These are phyloP conservation scores for Eucalyptus albens DNA, from an alignment of 345 rosid species.

Conservation along the genomic window DNA sequence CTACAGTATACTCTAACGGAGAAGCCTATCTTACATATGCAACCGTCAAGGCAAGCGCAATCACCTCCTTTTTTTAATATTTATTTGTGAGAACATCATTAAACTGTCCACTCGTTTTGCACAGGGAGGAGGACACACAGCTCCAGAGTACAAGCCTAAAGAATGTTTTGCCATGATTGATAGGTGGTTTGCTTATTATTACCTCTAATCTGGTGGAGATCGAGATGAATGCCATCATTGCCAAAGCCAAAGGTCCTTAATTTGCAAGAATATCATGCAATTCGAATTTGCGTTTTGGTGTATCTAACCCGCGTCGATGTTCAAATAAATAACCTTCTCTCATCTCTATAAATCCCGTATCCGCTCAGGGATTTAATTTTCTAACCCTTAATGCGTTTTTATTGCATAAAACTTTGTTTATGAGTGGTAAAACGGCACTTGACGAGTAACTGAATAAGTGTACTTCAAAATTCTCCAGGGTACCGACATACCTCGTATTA, in stretches of 20 bases:
- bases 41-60: neutral
- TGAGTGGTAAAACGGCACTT: neutral
- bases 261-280: neutral
- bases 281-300: neutral
- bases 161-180: neutral
- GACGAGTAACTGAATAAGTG: neutral
- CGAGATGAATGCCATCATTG: neutral
- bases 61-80: neutral
- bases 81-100: neutral
- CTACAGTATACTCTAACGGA: neutral
- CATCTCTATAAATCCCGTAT: neutral
- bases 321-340: neutral
- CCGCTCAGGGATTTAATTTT: neutral
- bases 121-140: neutral
- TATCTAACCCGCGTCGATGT: neutral
- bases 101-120: neutral
- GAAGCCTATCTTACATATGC: neutral
- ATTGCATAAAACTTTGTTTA: neutral
- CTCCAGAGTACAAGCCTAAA: neutral
- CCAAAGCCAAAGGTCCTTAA: neutral
- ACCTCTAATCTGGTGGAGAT: neutral
- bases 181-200: neutral
- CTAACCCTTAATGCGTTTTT: neutral
- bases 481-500: neutral
- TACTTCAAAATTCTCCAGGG: neutral